Evolutionary conservation across 441 rosid genomes (phyloP).

Genomic region (Adansonia madagascariensis): DNA sequence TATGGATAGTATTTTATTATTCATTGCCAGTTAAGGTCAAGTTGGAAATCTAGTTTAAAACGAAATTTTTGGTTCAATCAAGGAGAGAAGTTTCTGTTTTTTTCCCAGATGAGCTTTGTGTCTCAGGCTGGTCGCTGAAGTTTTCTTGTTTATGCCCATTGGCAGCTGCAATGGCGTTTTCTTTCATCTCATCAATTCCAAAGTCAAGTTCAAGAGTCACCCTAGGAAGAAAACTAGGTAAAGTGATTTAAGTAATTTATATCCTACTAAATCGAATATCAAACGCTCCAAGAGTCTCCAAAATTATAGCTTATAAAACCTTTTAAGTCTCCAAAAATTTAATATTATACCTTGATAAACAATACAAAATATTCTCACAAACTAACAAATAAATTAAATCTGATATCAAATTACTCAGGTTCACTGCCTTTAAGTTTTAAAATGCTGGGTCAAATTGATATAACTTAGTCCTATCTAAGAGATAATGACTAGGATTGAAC

Average conservation of each 20-base stretch:
- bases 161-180: background rate
- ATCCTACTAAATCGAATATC: too few relatives aligned
- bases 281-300: too few relatives aligned
- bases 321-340: too few relatives aligned
- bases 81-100: background rate
- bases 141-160: constrained; percentile 3
- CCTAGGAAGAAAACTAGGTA: background rate
- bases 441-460: background rate
- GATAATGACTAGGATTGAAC: background rate
- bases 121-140: background rate
- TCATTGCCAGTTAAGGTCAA: background rate
- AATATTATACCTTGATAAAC: background rate
- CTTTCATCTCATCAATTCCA: background rate
- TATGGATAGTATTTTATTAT: background rate
- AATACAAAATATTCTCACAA: too few relatives aligned
- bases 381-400: too few relatives aligned
- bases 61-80: background rate
- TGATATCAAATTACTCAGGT: too few relatives aligned
- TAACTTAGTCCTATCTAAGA: background rate
- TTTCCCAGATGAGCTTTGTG: background rate
- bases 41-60: background rate
- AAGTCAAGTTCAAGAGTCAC: background rate
- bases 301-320: too few relatives aligned
- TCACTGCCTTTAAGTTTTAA: background rate
- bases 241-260: too few relatives aligned